These are phyloP conservation scores for Trichocomaceae sp. DNA, from an alignment of 2,329 filamentous ascomycete species.

Conservation along the genomic window DNA sequence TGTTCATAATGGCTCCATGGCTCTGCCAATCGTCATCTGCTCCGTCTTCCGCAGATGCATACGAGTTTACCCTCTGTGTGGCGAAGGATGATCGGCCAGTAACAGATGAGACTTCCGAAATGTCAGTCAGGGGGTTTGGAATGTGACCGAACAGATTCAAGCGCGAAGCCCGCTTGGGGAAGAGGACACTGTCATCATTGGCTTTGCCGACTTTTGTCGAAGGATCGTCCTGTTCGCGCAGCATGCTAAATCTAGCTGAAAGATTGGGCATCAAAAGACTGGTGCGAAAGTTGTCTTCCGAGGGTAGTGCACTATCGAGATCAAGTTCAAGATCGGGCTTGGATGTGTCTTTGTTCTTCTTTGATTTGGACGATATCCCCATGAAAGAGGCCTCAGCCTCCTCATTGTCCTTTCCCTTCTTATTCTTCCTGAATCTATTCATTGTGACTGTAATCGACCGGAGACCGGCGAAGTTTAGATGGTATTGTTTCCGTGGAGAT, in stretches of 20 bases:
- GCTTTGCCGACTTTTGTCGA: constrained; percentile 85
- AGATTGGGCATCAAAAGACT: constrained; percentile 93
- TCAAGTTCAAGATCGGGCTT: constrained; percentile 60
- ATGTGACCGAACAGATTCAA: constrained; percentile 64
- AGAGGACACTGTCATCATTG: constrained; percentile 87
- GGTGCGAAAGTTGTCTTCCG: constrained; percentile 85
- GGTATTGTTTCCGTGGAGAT: not conserved
- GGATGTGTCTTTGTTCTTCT: constrained; percentile 47
- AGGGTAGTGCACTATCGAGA: constrained; percentile 65
- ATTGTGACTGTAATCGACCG: constrained; percentile 18
- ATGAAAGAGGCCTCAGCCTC: constrained; percentile 44
- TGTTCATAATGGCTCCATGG: constrained; percentile 69
- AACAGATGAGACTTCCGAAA: constrained; percentile 83
- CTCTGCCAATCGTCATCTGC: constrained; percentile 57
- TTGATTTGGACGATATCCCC: constrained; percentile 34
- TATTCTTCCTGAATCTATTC: constrained; percentile 38
- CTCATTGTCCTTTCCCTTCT: constrained; percentile 30
- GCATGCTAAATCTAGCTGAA: constrained; percentile 93
- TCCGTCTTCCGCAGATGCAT: constrained; percentile 54
- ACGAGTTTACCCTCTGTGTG: constrained; percentile 58
- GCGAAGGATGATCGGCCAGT: constrained; percentile 57
- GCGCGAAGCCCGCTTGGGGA: constrained; percentile 72
- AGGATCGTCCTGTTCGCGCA: constrained; percentile 89
- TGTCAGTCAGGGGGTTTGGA: constrained; percentile 63
- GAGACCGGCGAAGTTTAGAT: not conserved